These are phyloP conservation scores for Nematodospora valgi DNA, from an alignment of 805 yeast genomes.

Conservation along the genomic window DNA sequence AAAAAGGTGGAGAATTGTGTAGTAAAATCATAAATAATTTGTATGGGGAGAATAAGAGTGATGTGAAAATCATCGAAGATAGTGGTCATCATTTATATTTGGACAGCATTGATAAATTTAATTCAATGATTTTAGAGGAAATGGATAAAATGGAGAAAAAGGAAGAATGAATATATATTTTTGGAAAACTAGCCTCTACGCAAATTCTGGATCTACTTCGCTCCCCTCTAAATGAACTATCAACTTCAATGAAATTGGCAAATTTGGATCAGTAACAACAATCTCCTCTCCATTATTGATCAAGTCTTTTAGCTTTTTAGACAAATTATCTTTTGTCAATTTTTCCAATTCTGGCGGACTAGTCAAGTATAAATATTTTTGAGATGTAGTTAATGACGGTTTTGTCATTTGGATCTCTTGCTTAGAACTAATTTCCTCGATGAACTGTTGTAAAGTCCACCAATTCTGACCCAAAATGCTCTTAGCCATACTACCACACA, in stretches of 20 bases:
- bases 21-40: slow-evolving; percentile 27
- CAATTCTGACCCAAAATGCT: slow-evolving; percentile 21
- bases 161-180: slow-evolving; percentile 5
- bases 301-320: slow-evolving; percentile 28
- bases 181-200: no score
- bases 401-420: slow-evolving; percentile 31
- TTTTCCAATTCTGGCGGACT: slow-evolving; percentile 46
- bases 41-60: slow-evolving; percentile 16
- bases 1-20: slow-evolving; percentile 43
- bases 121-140: slow-evolving; percentile 46
- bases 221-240: slow-evolving; percentile 22
- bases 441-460: slow-evolving; percentile 40
- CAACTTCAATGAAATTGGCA: slow-evolving; percentile 43
- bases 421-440: slow-evolving; percentile 34
- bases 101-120: slow-evolving; percentile 59
- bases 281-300: slow-evolving; percentile 46
- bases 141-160: slow-evolving; percentile 33
- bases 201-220: slow-evolving; percentile 18
- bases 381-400: slow-evolving; percentile 46
- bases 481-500: slow-evolving; percentile 57
- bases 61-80: slow-evolving; percentile 43
- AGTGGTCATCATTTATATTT: slow-evolving; percentile 80
- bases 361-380: slow-evolving; percentile 41
- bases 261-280: slow-evolving; percentile 48
- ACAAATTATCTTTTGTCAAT: slow-evolving; percentile 44